Conservation (phyloP, 768 basidiomycete species). For the Naganishia onofrii region DNA sequence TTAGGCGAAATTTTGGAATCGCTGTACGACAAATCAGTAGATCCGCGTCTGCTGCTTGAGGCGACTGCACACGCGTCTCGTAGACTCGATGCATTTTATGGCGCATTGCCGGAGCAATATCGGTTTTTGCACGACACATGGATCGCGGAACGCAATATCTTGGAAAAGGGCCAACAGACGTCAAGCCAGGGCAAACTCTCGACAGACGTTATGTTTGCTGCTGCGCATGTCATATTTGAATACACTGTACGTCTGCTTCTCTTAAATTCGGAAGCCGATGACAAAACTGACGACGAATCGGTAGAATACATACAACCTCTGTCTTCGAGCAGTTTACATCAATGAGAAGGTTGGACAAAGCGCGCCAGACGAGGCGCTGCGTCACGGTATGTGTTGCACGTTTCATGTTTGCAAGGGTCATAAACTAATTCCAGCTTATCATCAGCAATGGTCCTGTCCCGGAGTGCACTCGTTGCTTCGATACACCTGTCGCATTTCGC, state of each 20-base stretch:
- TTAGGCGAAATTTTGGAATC: background rate
- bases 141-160: background rate
- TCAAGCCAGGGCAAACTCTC: conserved; percentile 2
- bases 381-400: background rate
- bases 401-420: too few relatives aligned
- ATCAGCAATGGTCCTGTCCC: conserved; percentile 7
- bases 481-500: conserved; percentile 5
- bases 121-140: conserved; percentile 9
- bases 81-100: background rate
- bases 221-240: conserved; percentile 2
- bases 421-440: background rate
- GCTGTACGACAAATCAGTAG: background rate
- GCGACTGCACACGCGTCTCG: background rate
- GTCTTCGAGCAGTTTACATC: conserved; percentile 1
- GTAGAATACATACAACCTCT: background rate
- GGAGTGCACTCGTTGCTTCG: background rate
- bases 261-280: too few relatives aligned
- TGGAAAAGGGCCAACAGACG: background rate
- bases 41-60: background rate
- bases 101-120: background rate
- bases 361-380: conserved; percentile 4
- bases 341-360: background rate
- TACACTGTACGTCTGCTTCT: conserved; percentile 6
- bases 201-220: background rate
- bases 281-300: background rate